Percentiles rank a stretch among this genome's conserved stretches.
Evolutionary conservation across 139 green algal species (phyloP).

Genomic region (Zygnema circumcarinatum): DNA sequence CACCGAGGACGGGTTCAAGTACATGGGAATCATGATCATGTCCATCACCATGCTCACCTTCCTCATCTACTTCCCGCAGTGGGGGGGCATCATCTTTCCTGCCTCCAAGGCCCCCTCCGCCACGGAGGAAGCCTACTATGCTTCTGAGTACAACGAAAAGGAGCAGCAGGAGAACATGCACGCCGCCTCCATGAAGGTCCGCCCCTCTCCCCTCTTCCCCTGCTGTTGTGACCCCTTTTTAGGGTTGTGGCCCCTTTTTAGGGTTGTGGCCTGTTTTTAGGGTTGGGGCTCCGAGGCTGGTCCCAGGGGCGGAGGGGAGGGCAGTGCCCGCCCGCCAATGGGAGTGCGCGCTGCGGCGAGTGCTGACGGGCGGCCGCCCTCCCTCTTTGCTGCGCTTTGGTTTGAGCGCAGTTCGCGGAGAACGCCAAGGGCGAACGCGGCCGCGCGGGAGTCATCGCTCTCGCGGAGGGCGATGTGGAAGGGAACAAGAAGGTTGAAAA

Average conservation of each 20-base stretch:
- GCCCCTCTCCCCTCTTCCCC: too few species aligned
- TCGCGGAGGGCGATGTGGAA: too few species aligned
- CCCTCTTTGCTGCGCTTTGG: too few species aligned
- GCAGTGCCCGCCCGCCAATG: too few species aligned
- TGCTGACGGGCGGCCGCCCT: too few species aligned
- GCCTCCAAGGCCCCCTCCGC: constrained; percentile 64
- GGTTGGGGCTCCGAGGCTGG: too few species aligned
- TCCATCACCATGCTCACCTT: constrained; percentile 72
- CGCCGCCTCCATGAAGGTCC: constrained; percentile 23
- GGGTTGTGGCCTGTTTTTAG: too few species aligned
- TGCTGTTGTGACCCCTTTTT: too few species aligned
- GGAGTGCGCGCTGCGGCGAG: too few species aligned
- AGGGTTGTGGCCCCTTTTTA: too few species aligned
- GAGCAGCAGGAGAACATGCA: constrained; percentile 21
- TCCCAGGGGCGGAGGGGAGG: too few species aligned
- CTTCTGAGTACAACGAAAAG: constrained; percentile 37
- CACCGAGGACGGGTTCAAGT: constrained; percentile 77
- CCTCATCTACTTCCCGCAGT: constrained; percentile 91
- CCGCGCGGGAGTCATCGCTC: neutral
- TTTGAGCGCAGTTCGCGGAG: constrained; percentile 30
- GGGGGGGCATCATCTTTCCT: constrained; percentile 85
- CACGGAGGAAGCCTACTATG: constrained; percentile 87
- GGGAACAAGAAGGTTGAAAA: too few species aligned
- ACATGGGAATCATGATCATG: constrained; percentile 90
- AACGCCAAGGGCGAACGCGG: constrained; percentile 21